These are phyloP conservation scores for Zasmidium cellare DNA, from an alignment of 2,329 filamentous ascomycete species.

Conservation along the genomic window DNA sequence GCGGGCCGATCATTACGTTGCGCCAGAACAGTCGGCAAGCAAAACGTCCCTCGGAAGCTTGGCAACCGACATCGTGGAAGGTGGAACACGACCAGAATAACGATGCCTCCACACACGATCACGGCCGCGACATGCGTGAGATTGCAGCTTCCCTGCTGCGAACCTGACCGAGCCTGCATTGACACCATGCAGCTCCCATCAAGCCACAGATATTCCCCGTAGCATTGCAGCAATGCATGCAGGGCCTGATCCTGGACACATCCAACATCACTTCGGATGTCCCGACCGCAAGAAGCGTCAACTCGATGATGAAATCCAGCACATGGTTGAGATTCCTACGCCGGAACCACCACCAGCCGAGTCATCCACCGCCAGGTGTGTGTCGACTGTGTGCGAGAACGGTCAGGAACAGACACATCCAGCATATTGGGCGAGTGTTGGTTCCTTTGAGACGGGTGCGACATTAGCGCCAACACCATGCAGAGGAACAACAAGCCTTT, in stretches of 20 bases:
- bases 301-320: background rate
- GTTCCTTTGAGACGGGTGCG: background rate
- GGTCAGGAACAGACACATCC: background rate
- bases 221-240: background rate
- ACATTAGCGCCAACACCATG: background rate
- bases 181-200: background rate
- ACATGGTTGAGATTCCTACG: background rate
- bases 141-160: background rate
- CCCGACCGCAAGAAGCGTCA: too few species aligned
- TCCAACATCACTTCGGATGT: background rate
- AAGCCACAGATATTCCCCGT: background rate
- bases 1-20: background rate
- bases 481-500: slow-evolving; percentile 3
- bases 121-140: background rate
- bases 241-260: background rate
- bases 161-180: background rate
- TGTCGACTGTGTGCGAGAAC: background rate
- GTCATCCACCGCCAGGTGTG: background rate
- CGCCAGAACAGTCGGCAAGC: background rate
- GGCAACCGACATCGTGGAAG: background rate
- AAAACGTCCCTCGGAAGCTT: background rate
- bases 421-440: background rate
- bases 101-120: background rate
- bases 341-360: background rate
- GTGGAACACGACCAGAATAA: background rate